Base-by-base conservation (phyloP, 169 alveolate species). In the Plasmodium ovale region DNA sequence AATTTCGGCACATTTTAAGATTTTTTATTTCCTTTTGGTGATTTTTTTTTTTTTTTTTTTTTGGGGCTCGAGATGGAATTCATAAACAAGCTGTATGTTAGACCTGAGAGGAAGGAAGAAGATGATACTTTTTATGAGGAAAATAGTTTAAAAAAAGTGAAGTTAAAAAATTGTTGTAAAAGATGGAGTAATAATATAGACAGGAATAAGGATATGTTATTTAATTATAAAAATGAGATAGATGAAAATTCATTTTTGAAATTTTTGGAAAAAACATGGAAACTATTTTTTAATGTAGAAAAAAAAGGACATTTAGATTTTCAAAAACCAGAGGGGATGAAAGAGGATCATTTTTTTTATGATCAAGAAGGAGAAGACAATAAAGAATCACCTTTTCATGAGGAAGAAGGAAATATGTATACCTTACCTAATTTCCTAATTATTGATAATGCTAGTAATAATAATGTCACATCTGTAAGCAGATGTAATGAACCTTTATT, bases 111-210 rank as follows among this genome's bases (percentile, higher is more conserved):
- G 25, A 69, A 64, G 56, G 62, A 47, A 54, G 31, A n/a, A n/a
- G 65, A 79, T 39, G 69, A 37, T 39, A 58, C 3, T 25, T 64
- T 6, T 49, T 47, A 65, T 39, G 72, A 79, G 23, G 58, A 65
- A 6, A 42, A 64, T 10, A 71, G 25, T 23, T 54, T 54, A 10
- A 79, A 37, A 21, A 79, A 14, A 54, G 35, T 54, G 39, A 79
- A 79, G 21, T 27, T 64, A 7, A 62, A 79, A 64, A 79, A 79
- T 64, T 79, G 89, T 54, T 79, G 89, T 35, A 79, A 65, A 64
- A 64, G 58, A 54, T 79, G 89, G 89, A 79, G 89, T 51, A 56
- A 49, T 27, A 54, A 51, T 49, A 64, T 64, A 71, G 49, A 79
- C 39, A 64, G 51, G 1, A 21, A 47, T 56, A 79, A 54, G 7